phyloP scores from a whole-genome alignment of 225 moss, liverwort and hornwort genomes.

The Sphagnum tenellum region DNA sequence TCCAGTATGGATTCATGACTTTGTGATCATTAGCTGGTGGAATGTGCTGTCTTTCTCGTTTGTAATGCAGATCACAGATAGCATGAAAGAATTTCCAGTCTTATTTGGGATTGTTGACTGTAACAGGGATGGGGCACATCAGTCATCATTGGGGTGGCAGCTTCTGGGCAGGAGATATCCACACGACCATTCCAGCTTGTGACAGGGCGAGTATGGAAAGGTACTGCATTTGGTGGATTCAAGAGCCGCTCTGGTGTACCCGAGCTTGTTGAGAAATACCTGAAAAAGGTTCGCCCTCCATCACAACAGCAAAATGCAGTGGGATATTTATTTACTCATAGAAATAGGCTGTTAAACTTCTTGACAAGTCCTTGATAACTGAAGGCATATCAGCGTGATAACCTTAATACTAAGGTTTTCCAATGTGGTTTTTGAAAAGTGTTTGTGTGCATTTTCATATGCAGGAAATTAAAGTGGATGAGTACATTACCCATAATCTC shows the following conservation, averaged over 20 bases:
- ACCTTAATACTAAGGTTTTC: too few species aligned
- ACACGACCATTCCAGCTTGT: constrained; percentile 49
- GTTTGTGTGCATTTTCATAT: background rate
- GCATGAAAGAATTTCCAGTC: too few species aligned
- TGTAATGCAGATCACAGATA: too few species aligned
- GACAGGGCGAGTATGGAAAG: constrained; percentile 47
- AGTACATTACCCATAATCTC: constrained; percentile 42
- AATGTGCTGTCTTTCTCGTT: too few species aligned
- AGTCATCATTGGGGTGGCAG: constrained; percentile 47
- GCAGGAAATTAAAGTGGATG: constrained; percentile 49
- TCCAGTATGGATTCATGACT: too few species aligned
- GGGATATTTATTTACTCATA: too few species aligned
- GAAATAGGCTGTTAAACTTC: too few species aligned
- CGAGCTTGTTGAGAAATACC: constrained; percentile 30
- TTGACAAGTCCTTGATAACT: too few species aligned
- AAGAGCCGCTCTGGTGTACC: constrained; percentile 45
- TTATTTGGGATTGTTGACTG: background rate
- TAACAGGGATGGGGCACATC: constrained; percentile 45
- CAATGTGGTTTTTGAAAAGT: too few species aligned
- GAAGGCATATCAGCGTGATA: too few species aligned
- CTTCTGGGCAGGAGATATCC: constrained; percentile 33
- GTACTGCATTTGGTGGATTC: constrained; percentile 51
- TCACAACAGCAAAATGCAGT: too few species aligned
- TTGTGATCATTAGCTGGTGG: too few species aligned
- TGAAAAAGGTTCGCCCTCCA: constrained; percentile 23